phyloP scores from a whole-genome alignment of 2,329 filamentous ascomycete species.

The Colletotrichum acutatum region DNA sequence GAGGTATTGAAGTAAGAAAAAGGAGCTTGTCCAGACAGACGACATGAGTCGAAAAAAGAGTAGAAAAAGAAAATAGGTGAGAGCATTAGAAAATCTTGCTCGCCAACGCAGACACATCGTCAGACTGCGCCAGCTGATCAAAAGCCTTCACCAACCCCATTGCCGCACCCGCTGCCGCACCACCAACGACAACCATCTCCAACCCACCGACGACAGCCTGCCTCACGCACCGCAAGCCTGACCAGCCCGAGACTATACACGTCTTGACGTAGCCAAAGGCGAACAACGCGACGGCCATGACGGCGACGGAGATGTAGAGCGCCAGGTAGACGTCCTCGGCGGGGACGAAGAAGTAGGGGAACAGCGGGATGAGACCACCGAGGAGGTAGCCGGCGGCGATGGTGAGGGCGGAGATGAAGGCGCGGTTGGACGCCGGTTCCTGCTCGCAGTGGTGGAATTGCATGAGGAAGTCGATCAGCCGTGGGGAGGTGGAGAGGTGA shows the following conservation, averaged over 20 bases:
- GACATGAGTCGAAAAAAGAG: neutral
- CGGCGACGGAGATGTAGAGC: constrained; percentile 67
- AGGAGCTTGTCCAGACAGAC: neutral
- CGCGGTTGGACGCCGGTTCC: constrained; percentile 53
- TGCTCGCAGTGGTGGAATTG: constrained; percentile 65
- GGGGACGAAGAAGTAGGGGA: constrained; percentile 73
- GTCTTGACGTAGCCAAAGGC: constrained; percentile 75
- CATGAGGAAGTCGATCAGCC: constrained; percentile 69
- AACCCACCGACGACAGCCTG: constrained; percentile 44
- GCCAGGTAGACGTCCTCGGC: constrained; percentile 52
- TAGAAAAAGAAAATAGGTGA: neutral
- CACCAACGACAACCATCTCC: constrained; percentile 54
- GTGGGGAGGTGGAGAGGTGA: constrained; percentile 44
- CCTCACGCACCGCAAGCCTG: constrained; percentile 32
- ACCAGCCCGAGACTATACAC: constrained; percentile 49
- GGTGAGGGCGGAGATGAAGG: constrained; percentile 69
- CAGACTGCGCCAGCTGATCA: constrained; percentile 30
- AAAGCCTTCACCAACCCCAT: constrained; percentile 50
- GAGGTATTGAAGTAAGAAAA: neutral
- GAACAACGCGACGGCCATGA: constrained; percentile 71
- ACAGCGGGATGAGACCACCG: constrained; percentile 76
- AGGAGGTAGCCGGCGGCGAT: constrained; percentile 77
- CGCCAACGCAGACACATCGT: constrained; percentile 24
- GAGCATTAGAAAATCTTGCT: constrained; percentile 17
- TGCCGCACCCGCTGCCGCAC: constrained; percentile 48